A percentile compares a stretch with the other conserved stretches of the same genome.
These are phyloP conservation scores for Viridothelium virens DNA, from an alignment of 495 filamentous ascomycete species.

Conservation along the genomic window DNA sequence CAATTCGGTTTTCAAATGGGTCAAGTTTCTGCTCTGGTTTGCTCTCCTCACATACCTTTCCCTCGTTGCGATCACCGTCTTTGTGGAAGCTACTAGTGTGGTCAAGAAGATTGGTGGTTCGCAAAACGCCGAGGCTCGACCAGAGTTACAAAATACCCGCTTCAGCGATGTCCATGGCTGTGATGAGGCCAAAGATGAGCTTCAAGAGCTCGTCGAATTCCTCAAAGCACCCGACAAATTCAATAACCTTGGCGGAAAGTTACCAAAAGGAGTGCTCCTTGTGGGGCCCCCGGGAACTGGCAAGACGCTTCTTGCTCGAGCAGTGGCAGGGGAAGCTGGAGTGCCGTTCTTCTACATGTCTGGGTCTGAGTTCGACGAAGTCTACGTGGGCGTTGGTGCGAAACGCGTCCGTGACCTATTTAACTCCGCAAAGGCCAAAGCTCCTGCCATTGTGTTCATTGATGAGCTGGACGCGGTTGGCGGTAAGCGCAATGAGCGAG, in stretches of 20 bases:
- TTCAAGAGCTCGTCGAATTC: conserved; percentile 95
- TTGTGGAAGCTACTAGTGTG: conserved; percentile 67
- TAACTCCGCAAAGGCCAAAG: conserved; percentile 71
- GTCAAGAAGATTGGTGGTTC: conserved; percentile 68
- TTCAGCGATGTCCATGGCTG: conserved; percentile 96
- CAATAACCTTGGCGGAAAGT: conserved; percentile 83
- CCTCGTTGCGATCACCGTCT: conserved; percentile 64
- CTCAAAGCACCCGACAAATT: conserved; percentile 86
- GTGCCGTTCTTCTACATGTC: conserved; percentile 99
- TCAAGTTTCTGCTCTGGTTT: conserved; percentile 76
- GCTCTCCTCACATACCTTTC: conserved; percentile 64
- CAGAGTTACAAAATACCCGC: conserved; percentile 80
- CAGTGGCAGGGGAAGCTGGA: conserved; percentile 92
- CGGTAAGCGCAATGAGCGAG: conserved; percentile 83
- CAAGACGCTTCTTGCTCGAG: conserved; percentile 94
- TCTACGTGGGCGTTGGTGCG: conserved; percentile 95
- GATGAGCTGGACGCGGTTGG: conserved; percentile 96
- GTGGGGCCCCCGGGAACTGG: conserved; percentile 95
- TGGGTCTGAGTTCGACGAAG: conserved; percentile 94
- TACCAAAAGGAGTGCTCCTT: conserved; percentile 92
- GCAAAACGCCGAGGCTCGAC: conserved; percentile 71
- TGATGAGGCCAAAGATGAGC: conserved; percentile 95
- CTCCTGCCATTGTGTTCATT: conserved; percentile 96
- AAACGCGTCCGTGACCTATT: conserved; percentile 98
- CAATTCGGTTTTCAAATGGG: conserved; percentile 75